These are phyloP conservation scores for Ramaria sp. DNA, from an alignment of 768 basidiomycete genomes.

Conservation along the genomic window DNA sequence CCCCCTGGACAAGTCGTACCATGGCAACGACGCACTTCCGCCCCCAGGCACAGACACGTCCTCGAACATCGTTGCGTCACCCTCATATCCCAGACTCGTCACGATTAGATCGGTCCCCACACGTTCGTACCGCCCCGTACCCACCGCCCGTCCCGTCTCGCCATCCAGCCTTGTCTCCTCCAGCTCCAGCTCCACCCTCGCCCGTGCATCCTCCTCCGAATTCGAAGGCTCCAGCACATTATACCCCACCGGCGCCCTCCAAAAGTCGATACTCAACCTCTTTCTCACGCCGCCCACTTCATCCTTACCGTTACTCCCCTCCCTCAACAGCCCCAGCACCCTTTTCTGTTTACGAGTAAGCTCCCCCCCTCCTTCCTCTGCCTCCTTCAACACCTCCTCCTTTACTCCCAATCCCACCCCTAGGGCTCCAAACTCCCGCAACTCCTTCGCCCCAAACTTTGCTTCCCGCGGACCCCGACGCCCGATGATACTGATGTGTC, in stretches of 20 bases:
- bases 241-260: conserved; percentile 49
- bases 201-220: background rate
- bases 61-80: conserved; percentile 19
- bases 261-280: conserved; percentile 78
- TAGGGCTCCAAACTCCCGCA: conserved; percentile 68
- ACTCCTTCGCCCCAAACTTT: conserved; percentile 86
- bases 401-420: conserved; percentile 52
- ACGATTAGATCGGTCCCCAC: conserved; percentile 68
- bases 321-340: conserved; percentile 50
- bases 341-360: conserved; percentile 57
- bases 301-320: conserved; percentile 51
- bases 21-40: conserved; percentile 31
- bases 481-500: conserved; percentile 74
- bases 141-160: background rate
- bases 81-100: conserved; percentile 80
- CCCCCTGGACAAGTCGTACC: conserved; percentile 10
- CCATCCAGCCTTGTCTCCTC: conserved; percentile 11
- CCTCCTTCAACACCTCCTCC: conserved; percentile 26
- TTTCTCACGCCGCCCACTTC: conserved; percentile 32
- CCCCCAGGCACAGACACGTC: conserved; percentile 34
- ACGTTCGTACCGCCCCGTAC: background rate
- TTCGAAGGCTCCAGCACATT: background rate
- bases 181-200: conserved; percentile 9
- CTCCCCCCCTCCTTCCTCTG: conserved; percentile 11
- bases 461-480: conserved; percentile 83